phyloP scores from a whole-genome alignment of 768 basidiomycete genomes.

The Termitomyces sp. region DNA sequence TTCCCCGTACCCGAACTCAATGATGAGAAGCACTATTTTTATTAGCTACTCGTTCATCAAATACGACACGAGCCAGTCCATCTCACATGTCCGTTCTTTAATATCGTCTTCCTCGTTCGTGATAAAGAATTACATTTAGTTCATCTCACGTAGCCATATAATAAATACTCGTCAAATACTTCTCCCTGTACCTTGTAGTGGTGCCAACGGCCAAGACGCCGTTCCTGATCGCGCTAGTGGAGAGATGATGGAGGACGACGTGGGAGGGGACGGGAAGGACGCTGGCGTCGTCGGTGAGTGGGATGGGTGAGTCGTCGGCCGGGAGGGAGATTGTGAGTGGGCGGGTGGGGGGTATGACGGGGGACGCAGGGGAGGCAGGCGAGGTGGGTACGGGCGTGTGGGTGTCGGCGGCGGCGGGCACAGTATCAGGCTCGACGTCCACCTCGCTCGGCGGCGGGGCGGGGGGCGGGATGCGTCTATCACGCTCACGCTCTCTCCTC shows the following conservation, averaged over 20 bases:
- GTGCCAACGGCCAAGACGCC: constrained; percentile 91
- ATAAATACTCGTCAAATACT: constrained; percentile 87
- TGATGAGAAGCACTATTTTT: no score
- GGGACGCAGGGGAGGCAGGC: neutral
- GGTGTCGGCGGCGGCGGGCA: neutral
- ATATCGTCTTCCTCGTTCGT: no score
- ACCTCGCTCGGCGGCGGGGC: constrained; percentile 19
- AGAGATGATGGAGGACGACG: constrained; percentile 91
- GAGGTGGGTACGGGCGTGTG: neutral
- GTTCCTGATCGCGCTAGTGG: constrained; percentile 92
- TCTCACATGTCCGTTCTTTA: no score
- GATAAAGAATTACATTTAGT: no score
- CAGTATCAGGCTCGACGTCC: neutral
- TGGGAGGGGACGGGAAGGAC: constrained; percentile 92
- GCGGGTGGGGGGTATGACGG: constrained; percentile 3
- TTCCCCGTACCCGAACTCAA: constrained; percentile 40
- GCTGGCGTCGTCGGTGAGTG: constrained; percentile 81
- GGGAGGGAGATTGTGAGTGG: constrained; percentile 15
- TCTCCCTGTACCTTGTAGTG: constrained; percentile 88
- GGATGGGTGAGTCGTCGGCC: constrained; percentile 28
- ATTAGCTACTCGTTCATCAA: no score
- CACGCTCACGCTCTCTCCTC: constrained; percentile 24
- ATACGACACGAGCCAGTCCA: no score
- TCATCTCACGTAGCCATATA: constrained; percentile 60
- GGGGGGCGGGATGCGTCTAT: constrained; percentile 9